A percentile compares a stretch with the other conserved stretches of the same genome.
These are phyloP conservation scores for Boletus tylopilopsis DNA, from an alignment of 768 basidiomycete species.

Conservation along the genomic window DNA sequence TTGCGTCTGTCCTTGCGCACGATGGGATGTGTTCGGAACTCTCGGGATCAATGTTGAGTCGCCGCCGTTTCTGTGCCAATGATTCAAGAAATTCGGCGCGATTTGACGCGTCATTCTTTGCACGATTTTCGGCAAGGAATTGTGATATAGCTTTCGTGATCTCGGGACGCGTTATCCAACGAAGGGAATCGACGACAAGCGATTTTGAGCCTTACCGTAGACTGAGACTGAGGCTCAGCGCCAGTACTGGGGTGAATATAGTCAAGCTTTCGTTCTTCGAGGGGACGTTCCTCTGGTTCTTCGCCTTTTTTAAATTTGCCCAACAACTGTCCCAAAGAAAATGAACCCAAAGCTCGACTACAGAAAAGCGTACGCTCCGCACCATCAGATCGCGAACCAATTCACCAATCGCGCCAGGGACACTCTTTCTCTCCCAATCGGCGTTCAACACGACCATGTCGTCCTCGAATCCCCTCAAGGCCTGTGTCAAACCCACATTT, in stretches of 20 bases:
- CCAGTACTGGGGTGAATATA: slow-evolving; percentile 52
- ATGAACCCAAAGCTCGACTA: neutral
- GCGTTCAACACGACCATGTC: slow-evolving; percentile 70
- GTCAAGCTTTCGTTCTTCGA: slow-evolving; percentile 70
- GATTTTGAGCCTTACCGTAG: slow-evolving; percentile 46
- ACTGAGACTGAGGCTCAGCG: slow-evolving; percentile 47
- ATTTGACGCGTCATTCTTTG: slow-evolving; percentile 74
- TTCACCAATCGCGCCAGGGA: slow-evolving; percentile 52
- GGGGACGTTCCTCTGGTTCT: slow-evolving; percentile 28
- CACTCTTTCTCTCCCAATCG: slow-evolving; percentile 57
- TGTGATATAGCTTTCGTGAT: slow-evolving; percentile 67
- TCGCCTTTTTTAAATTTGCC: slow-evolving; percentile 30
- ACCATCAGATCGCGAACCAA: slow-evolving; percentile 52
- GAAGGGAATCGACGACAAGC: neutral
- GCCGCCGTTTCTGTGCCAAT: slow-evolving; percentile 50
- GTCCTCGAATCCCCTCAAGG: slow-evolving; percentile 59
- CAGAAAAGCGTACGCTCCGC: slow-evolving; percentile 17
- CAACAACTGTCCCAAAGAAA: slow-evolving; percentile 19
- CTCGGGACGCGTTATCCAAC: slow-evolving; percentile 33
- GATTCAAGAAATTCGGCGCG: slow-evolving; percentile 68
- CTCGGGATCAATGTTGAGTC: slow-evolving; percentile 35
- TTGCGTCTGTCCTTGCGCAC: slow-evolving; percentile 75
- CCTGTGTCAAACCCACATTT: slow-evolving; percentile 53
- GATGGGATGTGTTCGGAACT: slow-evolving; percentile 39
- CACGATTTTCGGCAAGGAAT: slow-evolving; percentile 67